Conservation (phyloP, 2,329 filamentous ascomycete species). For the Xylariaceae sp. region DNA sequence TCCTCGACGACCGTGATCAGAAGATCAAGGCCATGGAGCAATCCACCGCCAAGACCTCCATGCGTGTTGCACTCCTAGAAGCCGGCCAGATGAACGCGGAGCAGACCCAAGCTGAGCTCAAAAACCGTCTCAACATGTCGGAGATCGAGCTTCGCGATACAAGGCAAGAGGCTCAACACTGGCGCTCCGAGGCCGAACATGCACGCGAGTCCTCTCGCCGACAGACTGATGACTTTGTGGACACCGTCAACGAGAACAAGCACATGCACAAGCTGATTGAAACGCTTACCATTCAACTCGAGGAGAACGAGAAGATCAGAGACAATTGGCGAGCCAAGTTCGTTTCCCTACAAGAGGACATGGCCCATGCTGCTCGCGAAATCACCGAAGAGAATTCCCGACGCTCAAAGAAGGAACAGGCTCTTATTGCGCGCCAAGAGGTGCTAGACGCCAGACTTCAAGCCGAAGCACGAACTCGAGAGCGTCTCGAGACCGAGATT, state of each 20-base stretch:
- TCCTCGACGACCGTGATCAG: conserved; percentile 70
- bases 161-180: conserved; percentile 61
- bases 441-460: conserved; percentile 77
- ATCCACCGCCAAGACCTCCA: conserved; percentile 54
- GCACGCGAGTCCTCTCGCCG: conserved; percentile 55
- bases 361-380: conserved; percentile 76
- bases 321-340: conserved; percentile 85
- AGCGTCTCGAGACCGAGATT: conserved; percentile 68
- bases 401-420: conserved; percentile 78
- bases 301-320: conserved; percentile 82
- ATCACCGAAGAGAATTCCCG: conserved; percentile 81
- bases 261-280: conserved; percentile 74
- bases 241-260: conserved; percentile 64
- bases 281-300: conserved; percentile 74
- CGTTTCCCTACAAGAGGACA: conserved; percentile 82
- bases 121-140: conserved; percentile 55
- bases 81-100: conserved; percentile 63
- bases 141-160: conserved; percentile 60
- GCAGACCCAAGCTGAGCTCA: conserved; percentile 58
- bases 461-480: conserved; percentile 70
- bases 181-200: conserved; percentile 64
- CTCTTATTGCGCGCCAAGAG: conserved; percentile 77
- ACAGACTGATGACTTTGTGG: conserved; percentile 51
- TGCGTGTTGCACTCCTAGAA: conserved; percentile 69
- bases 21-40: conserved; percentile 65